phyloP scores from a whole-genome alignment of 768 basidiomycete species.

The Austroboletus festivus region DNA sequence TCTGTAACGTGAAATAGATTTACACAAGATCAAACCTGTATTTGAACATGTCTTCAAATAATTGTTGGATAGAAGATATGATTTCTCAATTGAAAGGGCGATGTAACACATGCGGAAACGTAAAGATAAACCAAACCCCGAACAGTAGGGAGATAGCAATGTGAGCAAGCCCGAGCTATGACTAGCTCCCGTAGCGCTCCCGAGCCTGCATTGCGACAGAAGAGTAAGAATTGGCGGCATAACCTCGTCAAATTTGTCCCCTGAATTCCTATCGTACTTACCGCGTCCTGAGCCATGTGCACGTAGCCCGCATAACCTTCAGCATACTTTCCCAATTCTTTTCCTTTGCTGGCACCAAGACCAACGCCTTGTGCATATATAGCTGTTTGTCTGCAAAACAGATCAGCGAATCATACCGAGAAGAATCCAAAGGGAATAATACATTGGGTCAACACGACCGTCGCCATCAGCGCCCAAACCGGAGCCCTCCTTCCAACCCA shows the following conservation, averaged over 20 bases:
- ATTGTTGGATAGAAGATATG: slow-evolving; percentile 11
- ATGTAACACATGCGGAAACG: slow-evolving; percentile 12
- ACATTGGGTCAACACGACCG: slow-evolving; percentile 88
- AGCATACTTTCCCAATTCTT: slow-evolving; percentile 70
- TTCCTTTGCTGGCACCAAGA: slow-evolving; percentile 89
- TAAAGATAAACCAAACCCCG: slow-evolving; percentile 15
- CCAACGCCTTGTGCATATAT: slow-evolving; percentile 88
- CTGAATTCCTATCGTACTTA: slow-evolving; percentile 34
- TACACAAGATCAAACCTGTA: background rate
- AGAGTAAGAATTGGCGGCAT: slow-evolving; percentile 24
- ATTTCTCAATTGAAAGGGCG: slow-evolving; percentile 17
- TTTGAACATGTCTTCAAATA: background rate
- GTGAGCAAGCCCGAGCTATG: slow-evolving; percentile 9
- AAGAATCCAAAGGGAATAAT: slow-evolving; percentile 15
- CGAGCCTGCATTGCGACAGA: slow-evolving; percentile 31
- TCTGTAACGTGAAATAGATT: slow-evolving; percentile 10
- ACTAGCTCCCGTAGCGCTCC: slow-evolving; percentile 34
- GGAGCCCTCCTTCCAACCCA: slow-evolving; percentile 94
- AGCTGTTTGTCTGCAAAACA: slow-evolving; percentile 62
- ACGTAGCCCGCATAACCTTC: slow-evolving; percentile 71
- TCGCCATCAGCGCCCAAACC: slow-evolving; percentile 82
- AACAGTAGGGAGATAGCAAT: slow-evolving; percentile 8
- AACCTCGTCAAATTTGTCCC: slow-evolving; percentile 20
- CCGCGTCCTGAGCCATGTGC: slow-evolving; percentile 69
- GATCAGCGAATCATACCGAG: slow-evolving; percentile 7